These are phyloP conservation scores for Hericium erinaceus DNA, from an alignment of 768 basidiomycete genomes.

Conservation along the genomic window DNA sequence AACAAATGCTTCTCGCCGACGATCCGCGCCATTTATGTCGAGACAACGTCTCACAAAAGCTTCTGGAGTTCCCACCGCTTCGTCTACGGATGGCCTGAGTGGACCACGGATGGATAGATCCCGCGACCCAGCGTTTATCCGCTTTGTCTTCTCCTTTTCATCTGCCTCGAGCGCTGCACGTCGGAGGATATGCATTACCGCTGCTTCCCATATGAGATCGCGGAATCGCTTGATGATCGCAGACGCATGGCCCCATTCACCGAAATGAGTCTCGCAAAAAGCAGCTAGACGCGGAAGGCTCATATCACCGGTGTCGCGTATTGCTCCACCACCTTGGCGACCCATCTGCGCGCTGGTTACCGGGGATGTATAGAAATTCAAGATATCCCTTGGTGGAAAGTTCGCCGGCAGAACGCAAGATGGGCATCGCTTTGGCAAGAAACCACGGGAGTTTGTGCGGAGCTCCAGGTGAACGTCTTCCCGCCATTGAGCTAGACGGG, in stretches of 20 bases:
- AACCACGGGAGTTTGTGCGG: slow-evolving; percentile 52
- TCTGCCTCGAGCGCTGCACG: slow-evolving; percentile 35
- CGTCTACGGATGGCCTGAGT: not conserved
- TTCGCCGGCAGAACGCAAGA: slow-evolving; percentile 56
- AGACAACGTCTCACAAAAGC: slow-evolving; percentile 43
- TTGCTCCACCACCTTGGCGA: slow-evolving; percentile 51
- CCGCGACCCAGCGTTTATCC: not conserved
- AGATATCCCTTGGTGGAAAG: slow-evolving; percentile 64
- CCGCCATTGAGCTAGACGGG: slow-evolving; percentile 60
- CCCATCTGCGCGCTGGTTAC: slow-evolving; percentile 48
- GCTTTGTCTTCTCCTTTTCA: not conserved
- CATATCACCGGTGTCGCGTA: slow-evolving; percentile 19
- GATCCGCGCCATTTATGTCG: slow-evolving; percentile 30
- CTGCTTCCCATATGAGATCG: slow-evolving; percentile 69
- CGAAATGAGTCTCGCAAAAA: slow-evolving; percentile 74
- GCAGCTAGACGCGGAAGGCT: slow-evolving; percentile 30
- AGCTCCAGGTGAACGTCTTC: slow-evolving; percentile 52
- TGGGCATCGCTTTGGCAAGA: slow-evolving; percentile 51
- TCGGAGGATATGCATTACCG: slow-evolving; percentile 58
- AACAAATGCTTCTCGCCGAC: slow-evolving; percentile 7
- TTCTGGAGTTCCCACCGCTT: slow-evolving; percentile 23
- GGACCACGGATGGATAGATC: not conserved
- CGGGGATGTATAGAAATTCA: slow-evolving; percentile 70
- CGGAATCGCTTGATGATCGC: slow-evolving; percentile 75
- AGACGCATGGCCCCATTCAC: slow-evolving; percentile 79